phyloP scores from a whole-genome alignment of 2,329 filamentous ascomycete genomes.

The Colletotrichum lentis region DNA sequence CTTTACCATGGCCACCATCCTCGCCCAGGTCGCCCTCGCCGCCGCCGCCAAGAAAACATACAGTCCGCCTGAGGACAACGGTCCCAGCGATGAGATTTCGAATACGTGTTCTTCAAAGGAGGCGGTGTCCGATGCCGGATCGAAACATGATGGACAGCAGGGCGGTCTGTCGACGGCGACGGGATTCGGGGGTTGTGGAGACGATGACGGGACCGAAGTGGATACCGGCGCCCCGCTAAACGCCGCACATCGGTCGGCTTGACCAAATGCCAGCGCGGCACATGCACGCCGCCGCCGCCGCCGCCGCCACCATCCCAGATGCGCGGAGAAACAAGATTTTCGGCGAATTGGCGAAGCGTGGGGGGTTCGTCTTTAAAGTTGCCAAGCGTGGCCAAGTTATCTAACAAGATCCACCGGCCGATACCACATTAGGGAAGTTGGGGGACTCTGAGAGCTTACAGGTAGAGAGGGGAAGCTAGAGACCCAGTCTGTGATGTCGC shows the following conservation, averaged over 20 bases:
- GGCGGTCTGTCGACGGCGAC: no score
- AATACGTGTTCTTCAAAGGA: no score
- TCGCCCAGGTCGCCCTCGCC: constrained; percentile 18
- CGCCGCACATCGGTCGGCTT: neutral
- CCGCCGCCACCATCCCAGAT: neutral
- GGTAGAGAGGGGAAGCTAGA: neutral
- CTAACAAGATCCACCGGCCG: neutral
- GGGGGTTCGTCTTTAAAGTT: constrained; percentile 9
- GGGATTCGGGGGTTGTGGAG: neutral
- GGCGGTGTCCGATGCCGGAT: no score
- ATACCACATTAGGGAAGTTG: neutral
- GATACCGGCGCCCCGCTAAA: neutral
- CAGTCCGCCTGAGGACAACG: no score
- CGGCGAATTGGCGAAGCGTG: neutral
- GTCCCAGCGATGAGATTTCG: no score
- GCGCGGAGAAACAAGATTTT: constrained; percentile 25
- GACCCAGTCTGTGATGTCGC: constrained; percentile 28
- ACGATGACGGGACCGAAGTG: neutral
- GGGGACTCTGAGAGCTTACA: neutral
- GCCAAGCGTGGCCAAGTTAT: constrained; percentile 5
- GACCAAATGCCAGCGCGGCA: no score
- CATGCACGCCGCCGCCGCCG: neutral
- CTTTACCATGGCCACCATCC: constrained; percentile 20
- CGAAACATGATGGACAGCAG: no score
- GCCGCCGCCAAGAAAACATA: no score